Evolutionary conservation across 176 grass and related monocot genomes (phyloP), one percentile per base, ranked within the genome.

Genomic region (Musa beccarii): DNA sequence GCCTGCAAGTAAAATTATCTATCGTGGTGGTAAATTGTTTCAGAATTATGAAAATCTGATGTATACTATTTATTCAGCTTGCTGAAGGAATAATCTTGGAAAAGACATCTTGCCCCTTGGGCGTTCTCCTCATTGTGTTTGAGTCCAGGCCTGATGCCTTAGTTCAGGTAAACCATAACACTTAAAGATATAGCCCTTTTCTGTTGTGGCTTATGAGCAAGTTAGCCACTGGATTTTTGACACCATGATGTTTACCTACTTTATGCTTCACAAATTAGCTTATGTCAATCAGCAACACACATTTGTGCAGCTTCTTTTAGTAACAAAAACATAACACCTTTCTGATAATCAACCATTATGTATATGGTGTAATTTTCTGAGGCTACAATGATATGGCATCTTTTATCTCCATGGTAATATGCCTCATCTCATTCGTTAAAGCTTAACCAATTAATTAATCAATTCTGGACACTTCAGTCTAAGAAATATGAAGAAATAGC

Each of bases 121-220:
- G 95, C 52, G 90, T 99, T 80, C 75, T 99, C 52, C 80, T 99
- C 52, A 94, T 99, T 77, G 76, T 99, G 74, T 99, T 99, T 66
- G 95, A 99, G 78, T 99, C 95, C 0, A 85, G 95, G 29, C 95
- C 95, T 83, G 95, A 99, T 83, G 95, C 95, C 21, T 91, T 99
- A 70, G 91, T 99, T 29, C 95, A 99, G 95, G 95, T 99, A 80
- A 65, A 73, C 28, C 53, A 85, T 55, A 29, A 16, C n/a, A 13
- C 20, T 73, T 26, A 2, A 20, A 9, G 7, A 3, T 16, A 26
- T 28, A 23, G 57, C 34, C 34, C 34, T 70, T 70, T 51, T 50
- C 10, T 70, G 11, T 8, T 51, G 17, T 43, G 2, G 34, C 2
- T 19, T 1, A 65, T 70, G 51, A 3, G 10, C 43, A 29, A 70